Conservation (phyloP, 306 rosid genomes). For the Herpetospermum pedunculosum region DNA sequence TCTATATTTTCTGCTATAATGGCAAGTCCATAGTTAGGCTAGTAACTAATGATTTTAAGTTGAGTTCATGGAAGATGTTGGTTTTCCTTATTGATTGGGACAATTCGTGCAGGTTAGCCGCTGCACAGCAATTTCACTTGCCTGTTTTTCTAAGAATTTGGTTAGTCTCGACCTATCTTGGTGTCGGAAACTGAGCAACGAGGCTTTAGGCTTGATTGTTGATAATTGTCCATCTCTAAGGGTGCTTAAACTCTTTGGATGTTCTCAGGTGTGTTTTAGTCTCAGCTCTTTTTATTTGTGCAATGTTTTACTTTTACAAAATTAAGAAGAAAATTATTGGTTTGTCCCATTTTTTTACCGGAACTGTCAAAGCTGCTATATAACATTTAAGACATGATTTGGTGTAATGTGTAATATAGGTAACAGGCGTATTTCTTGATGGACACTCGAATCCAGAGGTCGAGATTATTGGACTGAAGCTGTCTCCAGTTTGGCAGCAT, state of each 20-base stretch:
- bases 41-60: not conserved
- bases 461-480: conserved; percentile 40
- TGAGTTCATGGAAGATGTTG: not conserved
- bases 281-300: not conserved
- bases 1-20: no score
- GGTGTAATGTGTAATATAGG: conserved; percentile 17
- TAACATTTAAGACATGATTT: not conserved
- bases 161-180: conserved; percentile 69
- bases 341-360: not conserved
- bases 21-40: not conserved
- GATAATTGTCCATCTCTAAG: conserved; percentile 62
- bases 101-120: conserved; percentile 44
- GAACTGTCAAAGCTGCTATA: not conserved
- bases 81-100: conserved; percentile 5
- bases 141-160: conserved; percentile 35
- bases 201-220: conserved; percentile 57
- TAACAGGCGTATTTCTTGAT: conserved; percentile 43
- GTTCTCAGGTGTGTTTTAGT: conserved; percentile 49
- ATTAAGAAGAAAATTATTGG: not conserved
- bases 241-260: conserved; percentile 65
- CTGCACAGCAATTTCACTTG: conserved; percentile 51
- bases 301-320: not conserved
- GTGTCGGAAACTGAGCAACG: conserved; percentile 61
- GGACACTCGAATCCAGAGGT: conserved; percentile 52
- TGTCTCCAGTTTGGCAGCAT: conserved; percentile 34